phyloP scores from a whole-genome alignment of 2,329 filamentous ascomycete species.

The Rhinocladiella mackenziei region DNA sequence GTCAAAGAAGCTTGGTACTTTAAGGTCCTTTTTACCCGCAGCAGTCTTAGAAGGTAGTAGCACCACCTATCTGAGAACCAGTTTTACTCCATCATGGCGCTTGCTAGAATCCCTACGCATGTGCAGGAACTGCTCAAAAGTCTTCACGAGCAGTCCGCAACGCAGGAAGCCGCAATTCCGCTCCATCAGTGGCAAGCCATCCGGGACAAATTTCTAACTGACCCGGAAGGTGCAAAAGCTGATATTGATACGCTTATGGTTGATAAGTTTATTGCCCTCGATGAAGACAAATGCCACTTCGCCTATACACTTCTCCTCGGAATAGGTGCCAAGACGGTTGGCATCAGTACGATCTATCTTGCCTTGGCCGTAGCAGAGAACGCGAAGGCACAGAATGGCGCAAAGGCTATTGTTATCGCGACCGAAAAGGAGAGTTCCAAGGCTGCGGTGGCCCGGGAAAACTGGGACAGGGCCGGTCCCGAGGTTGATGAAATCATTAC shows the following conservation, averaged over 20 bases:
- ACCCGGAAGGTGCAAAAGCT: not conserved
- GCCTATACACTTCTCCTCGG: slow-evolving; percentile 35
- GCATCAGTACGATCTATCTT: slow-evolving; percentile 43
- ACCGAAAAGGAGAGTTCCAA: slow-evolving; percentile 40
- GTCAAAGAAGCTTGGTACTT: too few species aligned
- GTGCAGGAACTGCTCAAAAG: slow-evolving; percentile 3
- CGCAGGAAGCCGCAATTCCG: slow-evolving; percentile 5
- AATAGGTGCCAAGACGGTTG: slow-evolving; percentile 35
- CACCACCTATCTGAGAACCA: too few species aligned
- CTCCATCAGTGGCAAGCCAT: too few species aligned
- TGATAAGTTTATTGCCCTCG: slow-evolving; percentile 43
- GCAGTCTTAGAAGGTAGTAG: too few species aligned
- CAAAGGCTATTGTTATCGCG: slow-evolving; percentile 33
- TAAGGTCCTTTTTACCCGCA: too few species aligned
- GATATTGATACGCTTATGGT: slow-evolving; percentile 20
- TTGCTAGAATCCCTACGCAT: not conserved
- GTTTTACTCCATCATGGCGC: too few species aligned
- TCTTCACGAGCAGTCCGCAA: slow-evolving; percentile 10
- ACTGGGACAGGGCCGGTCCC: slow-evolving; percentile 38
- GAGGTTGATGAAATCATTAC: slow-evolving; percentile 36
- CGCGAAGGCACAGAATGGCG: slow-evolving; percentile 17
- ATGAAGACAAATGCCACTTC: slow-evolving; percentile 40
- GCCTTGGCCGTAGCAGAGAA: slow-evolving; percentile 35
- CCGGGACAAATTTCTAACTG: too few species aligned
- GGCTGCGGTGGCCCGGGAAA: slow-evolving; percentile 31